Conservation (phyloP, 2,329 filamentous ascomycete genomes). For the Calonectria pseudoturangicola region DNA sequence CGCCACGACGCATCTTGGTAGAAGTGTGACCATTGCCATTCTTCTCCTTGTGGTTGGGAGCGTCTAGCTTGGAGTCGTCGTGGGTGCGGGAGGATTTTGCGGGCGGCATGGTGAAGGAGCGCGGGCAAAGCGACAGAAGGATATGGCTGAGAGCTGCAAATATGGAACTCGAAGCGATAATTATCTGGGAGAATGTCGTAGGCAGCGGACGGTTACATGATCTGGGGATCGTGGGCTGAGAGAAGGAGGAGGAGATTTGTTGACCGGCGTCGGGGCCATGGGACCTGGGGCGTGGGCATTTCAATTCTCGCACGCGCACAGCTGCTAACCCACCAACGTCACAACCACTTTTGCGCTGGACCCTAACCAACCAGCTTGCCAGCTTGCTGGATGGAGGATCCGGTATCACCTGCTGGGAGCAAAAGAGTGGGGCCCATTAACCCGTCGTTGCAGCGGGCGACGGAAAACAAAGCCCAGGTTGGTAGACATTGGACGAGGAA, state of each 20-base stretch:
- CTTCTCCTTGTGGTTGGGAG: conserved; percentile 66
- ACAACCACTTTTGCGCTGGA: conserved; percentile 34
- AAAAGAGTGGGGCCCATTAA: conserved; percentile 25
- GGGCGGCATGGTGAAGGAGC: conserved; percentile 63
- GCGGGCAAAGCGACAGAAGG: conserved; percentile 24
- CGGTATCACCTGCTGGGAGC: conserved; percentile 7
- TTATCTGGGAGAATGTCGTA: conserved; percentile 23
- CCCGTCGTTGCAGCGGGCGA: conserved; percentile 8
- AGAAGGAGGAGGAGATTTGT: conserved; percentile 45
- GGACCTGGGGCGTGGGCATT: conserved; percentile 41
- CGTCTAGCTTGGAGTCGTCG: conserved; percentile 68
- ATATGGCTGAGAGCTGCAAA: conserved; percentile 32
- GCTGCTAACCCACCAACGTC: conserved; percentile 45
- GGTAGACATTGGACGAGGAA: not conserved
- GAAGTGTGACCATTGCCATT: conserved; percentile 65
- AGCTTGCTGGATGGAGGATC: not conserved
- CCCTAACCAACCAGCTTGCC: conserved; percentile 8
- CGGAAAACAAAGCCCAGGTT: not conserved
- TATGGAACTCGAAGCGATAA: conserved; percentile 21
- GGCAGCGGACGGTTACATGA: conserved; percentile 47
- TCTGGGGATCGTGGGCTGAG: conserved; percentile 41
- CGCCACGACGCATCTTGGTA: conserved; percentile 74
- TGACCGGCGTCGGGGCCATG: conserved; percentile 49
- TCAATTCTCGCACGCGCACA: conserved; percentile 47
- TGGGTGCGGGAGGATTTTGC: conserved; percentile 67